Percentiles rank a stretch among this genome's conserved stretches.
Evolutionary conservation across 2,329 filamentous ascomycete genomes (phyloP).

Genomic region (Lachnellula arida): DNA sequence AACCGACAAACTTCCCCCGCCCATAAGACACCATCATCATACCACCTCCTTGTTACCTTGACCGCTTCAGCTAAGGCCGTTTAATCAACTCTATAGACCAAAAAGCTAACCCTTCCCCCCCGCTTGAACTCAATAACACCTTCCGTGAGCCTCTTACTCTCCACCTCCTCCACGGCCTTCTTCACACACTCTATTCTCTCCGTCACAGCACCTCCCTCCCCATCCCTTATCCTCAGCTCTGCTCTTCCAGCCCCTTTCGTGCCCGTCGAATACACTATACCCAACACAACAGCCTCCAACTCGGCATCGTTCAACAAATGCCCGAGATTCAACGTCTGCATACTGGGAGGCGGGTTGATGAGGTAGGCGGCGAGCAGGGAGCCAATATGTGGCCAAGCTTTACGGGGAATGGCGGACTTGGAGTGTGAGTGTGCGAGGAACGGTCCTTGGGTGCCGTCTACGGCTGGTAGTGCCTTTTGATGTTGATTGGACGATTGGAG

Average conservation of each 20-base stretch:
- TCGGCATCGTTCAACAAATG: conserved; percentile 4
- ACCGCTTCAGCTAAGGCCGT: too few species aligned
- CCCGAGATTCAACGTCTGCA: conserved; percentile 14
- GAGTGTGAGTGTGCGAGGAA: not conserved
- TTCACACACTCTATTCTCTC: conserved; percentile 10
- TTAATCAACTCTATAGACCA: conserved; percentile 27
- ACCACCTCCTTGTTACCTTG: too few species aligned
- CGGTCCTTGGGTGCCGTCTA: not conserved
- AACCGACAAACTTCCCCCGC: too few species aligned
- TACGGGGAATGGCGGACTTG: not conserved
- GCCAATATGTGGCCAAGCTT: conserved; percentile 11
- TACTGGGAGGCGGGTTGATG: not conserved
- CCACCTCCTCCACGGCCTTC: conserved; percentile 17
- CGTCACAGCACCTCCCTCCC: not conserved
- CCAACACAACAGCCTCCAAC: conserved; percentile 12
- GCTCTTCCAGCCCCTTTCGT: too few species aligned
- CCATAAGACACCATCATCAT: too few species aligned
- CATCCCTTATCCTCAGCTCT: not conserved
- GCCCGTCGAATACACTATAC: conserved; percentile 13
- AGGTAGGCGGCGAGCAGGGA: conserved; percentile 1
- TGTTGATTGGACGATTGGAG: not conserved
- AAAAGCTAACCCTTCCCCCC: conserved; percentile 19
- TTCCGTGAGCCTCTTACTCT: conserved; percentile 17
- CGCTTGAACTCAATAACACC: conserved; percentile 18
- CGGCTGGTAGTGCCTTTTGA: not conserved